Conservation (phyloP, 768 basidiomycete species). For the Boletus insuetus region DNA sequence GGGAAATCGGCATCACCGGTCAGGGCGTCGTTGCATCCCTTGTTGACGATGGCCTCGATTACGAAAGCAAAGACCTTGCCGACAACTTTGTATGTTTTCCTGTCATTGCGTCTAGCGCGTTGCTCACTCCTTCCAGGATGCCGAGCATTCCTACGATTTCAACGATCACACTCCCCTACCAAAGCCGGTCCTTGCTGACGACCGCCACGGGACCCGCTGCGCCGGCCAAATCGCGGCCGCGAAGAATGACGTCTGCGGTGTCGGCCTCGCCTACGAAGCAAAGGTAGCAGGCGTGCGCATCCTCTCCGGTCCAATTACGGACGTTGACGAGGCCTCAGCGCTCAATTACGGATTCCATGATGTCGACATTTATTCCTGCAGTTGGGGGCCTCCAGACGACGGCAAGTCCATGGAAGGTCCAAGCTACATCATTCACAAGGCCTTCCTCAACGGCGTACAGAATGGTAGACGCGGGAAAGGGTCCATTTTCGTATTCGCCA, state of each 20-base stretch:
- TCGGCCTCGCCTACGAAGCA: constrained; percentile 90
- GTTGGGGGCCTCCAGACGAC: constrained; percentile 98
- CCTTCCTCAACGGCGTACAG: constrained; percentile 90
- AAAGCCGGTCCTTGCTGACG: constrained; percentile 82
- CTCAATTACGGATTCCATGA: constrained; percentile 93
- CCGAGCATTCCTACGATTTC: constrained; percentile 89
- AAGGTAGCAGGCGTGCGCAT: constrained; percentile 95
- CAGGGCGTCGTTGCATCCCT: constrained; percentile 83
- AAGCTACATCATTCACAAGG: constrained; percentile 85
- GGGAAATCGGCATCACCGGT: constrained; percentile 90
- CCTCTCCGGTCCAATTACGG: constrained; percentile 90
- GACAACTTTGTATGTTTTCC: constrained; percentile 81
- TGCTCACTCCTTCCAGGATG: constrained; percentile 51
- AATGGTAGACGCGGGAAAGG: constrained; percentile 89
- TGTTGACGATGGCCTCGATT: constrained; percentile 95
- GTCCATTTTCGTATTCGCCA: constrained; percentile 94
- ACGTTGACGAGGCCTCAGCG: constrained; percentile 92
- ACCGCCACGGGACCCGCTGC: constrained; percentile 97
- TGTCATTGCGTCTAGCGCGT: neutral
- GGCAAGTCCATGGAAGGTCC: constrained; percentile 95
- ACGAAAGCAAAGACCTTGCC: constrained; percentile 79
- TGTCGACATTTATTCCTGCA: constrained; percentile 89
- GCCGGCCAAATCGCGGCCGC: constrained; percentile 94
- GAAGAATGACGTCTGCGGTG: constrained; percentile 90
- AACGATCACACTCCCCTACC: constrained; percentile 91